These are phyloP conservation scores for Chrysanthemum makinoi DNA, from an alignment of 129 eudicot genomes.

Conservation along the genomic window DNA sequence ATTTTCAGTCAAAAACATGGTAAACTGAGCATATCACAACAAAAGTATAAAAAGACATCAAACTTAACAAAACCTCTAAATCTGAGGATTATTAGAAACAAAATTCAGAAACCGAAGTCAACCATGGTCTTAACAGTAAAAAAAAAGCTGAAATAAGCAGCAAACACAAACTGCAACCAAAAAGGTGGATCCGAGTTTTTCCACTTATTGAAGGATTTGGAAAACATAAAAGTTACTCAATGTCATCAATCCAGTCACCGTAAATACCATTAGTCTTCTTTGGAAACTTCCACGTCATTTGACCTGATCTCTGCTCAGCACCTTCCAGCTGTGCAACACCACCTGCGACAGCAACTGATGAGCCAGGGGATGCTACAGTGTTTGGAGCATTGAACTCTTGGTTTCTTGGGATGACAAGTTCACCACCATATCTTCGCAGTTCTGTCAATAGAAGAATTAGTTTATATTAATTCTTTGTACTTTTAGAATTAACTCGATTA, in stretches of 20 bases:
- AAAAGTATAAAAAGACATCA: neutral
- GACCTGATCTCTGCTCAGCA: constrained; percentile 33
- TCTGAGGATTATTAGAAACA: neutral
- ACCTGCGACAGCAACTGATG: constrained; percentile 50
- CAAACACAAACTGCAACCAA: neutral
- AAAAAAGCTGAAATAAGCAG: constrained; percentile 5
- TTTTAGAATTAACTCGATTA: no score
- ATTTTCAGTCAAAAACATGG: neutral
- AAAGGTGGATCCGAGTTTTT: neutral
- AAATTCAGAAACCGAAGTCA: neutral
- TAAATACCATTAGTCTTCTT: constrained; percentile 72
- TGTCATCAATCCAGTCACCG: constrained; percentile 93
- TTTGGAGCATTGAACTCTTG: constrained; percentile 41
- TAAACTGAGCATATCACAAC: neutral
- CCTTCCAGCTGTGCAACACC: constrained; percentile 48
- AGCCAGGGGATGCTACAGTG: constrained; percentile 25
- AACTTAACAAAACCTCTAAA: neutral
- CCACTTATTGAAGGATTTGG: neutral
- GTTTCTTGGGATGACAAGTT: constrained; percentile 37
- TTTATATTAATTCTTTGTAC: neutral
- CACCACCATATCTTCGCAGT: constrained; percentile 64
- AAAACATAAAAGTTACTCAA: constrained; percentile 24
- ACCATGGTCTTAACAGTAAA: neutral
- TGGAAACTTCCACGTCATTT: constrained; percentile 60
- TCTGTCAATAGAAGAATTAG: constrained; percentile 45